phyloP scores from a whole-genome alignment of 2,329 filamentous ascomycete species.

The Botrytis hyacinthi region DNA sequence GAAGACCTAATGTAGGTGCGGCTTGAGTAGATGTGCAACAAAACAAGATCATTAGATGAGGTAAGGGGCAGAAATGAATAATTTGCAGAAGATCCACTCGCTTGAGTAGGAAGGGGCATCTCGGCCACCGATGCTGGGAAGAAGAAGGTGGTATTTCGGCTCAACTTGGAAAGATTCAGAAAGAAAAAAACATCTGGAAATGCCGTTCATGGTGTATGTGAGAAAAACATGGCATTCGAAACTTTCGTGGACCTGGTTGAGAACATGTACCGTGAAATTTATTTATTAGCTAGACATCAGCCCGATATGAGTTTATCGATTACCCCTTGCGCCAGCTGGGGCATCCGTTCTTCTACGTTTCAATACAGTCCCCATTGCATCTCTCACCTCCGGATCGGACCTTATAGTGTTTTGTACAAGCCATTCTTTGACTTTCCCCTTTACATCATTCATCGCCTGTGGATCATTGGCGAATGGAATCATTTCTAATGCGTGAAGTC shows the following conservation, averaged over 20 bases:
- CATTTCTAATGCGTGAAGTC: conserved; percentile 74
- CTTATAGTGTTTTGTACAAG: conserved; percentile 82
- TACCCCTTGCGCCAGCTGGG: conserved; percentile 54
- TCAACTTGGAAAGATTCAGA: not conserved
- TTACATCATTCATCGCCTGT: conserved; percentile 60
- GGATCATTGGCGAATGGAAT: conserved; percentile 76
- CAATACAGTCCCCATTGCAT: conserved; percentile 69
- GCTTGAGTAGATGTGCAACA: conserved; percentile 20
- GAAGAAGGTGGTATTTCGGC: not conserved
- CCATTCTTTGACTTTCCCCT: conserved; percentile 77
- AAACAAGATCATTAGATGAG: not conserved
- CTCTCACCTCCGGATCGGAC: conserved; percentile 75
- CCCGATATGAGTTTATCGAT: conserved; percentile 31
- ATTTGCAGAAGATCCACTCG: conserved; percentile 1
- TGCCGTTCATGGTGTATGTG: not conserved
- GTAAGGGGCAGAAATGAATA: not conserved
- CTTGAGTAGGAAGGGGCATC: conserved; percentile 4
- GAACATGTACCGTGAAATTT: not conserved
- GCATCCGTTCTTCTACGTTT: conserved; percentile 61
- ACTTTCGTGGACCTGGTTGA: not conserved
- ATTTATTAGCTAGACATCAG: not conserved
- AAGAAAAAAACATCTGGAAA: not conserved
- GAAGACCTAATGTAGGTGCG: not conserved
- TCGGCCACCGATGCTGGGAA: not conserved
- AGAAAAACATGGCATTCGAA: not conserved